Evolutionary conservation across 1,139 yeast species (phyloP).

Genomic region (Nadsonia commutata): DNA sequence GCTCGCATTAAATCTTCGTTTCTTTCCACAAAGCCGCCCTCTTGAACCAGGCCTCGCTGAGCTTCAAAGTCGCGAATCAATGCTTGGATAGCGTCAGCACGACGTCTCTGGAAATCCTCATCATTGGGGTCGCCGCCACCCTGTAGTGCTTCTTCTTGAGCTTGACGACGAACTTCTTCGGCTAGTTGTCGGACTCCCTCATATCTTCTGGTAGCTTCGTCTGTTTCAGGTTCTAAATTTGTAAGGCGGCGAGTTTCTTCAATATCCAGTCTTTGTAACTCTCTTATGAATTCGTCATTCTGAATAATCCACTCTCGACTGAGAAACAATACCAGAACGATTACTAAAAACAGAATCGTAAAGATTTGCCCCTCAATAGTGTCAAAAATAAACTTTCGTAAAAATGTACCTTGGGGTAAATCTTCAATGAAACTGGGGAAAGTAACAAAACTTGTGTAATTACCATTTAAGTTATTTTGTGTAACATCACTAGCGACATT

Average conservation of each 20-base stretch:
- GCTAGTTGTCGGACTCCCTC: constrained; percentile 17
- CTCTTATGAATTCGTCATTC: constrained; percentile 14
- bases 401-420: constrained; percentile 1
- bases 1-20: background rate
- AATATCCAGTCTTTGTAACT: constrained; percentile 2
- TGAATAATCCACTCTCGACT: constrained; percentile 26
- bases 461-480: background rate
- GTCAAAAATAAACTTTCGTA: constrained; percentile 8
- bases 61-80: background rate
- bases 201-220: constrained; percentile 7
- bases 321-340: constrained; percentile 19
- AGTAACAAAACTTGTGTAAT: constrained; percentile 3
- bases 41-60: constrained; percentile 2
- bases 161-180: constrained; percentile 3
- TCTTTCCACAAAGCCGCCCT: background rate
- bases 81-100: background rate
- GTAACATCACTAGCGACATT: background rate
- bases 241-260: background rate
- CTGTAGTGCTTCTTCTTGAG: too few relatives aligned
- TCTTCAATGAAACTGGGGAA: constrained; percentile 3
- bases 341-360: constrained; percentile 14
- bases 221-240: constrained; percentile 5
- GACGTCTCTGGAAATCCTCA: too few relatives aligned
- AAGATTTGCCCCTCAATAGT: constrained; percentile 21
- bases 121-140: too few relatives aligned